A percentile compares a stretch with the other conserved stretches of the same genome.
phyloP scores from a whole-genome alignment of 352 stramenopile genomes.

The Chrysophaeum taylorii region DNA sequence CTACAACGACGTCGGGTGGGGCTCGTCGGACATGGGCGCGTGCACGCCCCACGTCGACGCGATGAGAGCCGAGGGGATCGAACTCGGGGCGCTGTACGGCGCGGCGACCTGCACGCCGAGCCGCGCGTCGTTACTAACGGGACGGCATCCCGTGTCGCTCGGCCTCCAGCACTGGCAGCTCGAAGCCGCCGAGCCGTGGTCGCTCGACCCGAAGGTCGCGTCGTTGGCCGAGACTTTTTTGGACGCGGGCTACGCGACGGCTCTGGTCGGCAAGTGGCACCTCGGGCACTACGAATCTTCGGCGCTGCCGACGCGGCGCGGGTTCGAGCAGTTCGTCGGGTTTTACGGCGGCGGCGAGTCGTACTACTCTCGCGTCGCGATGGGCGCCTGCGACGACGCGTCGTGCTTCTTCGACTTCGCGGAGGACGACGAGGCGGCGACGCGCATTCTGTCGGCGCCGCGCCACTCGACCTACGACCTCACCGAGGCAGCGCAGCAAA shows the following conservation, averaged over 20 bases:
- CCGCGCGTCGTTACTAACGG: neutral
- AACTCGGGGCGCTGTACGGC: neutral
- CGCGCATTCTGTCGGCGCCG: neutral
- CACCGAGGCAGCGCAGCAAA: neutral
- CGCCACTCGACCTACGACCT: neutral
- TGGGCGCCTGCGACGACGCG: no score
- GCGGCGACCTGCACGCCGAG: neutral
- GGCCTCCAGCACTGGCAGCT: neutral
- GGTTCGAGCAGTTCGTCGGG: conserved; percentile 28
- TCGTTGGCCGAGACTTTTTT: neutral
- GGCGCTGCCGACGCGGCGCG: conserved; percentile 16
- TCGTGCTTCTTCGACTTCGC: neutral
- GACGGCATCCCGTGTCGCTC: neutral
- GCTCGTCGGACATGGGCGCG: neutral
- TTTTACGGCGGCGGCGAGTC: conserved; percentile 16
- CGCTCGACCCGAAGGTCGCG: neutral
- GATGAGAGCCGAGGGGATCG: neutral
- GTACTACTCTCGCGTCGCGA: no score
- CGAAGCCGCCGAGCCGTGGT: neutral
- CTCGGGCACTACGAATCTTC: conserved; percentile 17
- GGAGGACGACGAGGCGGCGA: neutral
- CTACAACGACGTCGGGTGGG: neutral
- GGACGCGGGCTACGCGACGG: conserved; percentile 21
- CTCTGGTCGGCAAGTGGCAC: conserved; percentile 33
- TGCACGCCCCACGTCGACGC: neutral